Evolutionary conservation across 805 yeast genomes (phyloP), one percentile per base, ranked within the genome.

Genomic region (Saccharomycopsis oosterbeekiorum): DNA sequence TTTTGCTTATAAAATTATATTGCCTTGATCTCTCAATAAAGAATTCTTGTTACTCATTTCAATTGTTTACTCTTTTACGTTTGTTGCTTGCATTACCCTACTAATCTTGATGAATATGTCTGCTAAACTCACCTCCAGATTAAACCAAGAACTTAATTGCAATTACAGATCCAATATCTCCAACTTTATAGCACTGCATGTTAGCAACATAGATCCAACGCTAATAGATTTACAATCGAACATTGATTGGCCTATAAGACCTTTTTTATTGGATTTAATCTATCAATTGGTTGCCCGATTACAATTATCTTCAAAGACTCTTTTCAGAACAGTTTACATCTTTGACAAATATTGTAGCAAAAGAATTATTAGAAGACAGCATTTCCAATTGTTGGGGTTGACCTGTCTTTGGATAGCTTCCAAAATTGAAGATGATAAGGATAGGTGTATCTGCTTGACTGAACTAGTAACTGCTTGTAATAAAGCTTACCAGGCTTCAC

Each of bases 151-250:
- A 17, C 19, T 56, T 17, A 41, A 29, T 21, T n/a, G 40, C 36
- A 29, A 40, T 12, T 63, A 63, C 59, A 43, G 55, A 36, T 9
- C 17, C 12, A 63, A 58, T 15, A 63, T 63, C 21, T 26, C 42
- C 40, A 43, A 54, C 9, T 59, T 58, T 29, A 47, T 26, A 21
- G 11, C 53, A 47, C 53, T 21, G 53, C 17, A 54, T 55, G 53
- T n/a, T 12, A 50, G 42, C 34, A 51, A 24, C 21, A 57, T 63
- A 64, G 73, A 79, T 71, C 70, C 83, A 65, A 67, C 80, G 70
- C 81, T 89, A 81, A 86, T 90, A 65, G 90, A 85, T 65, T 80
- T 85, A 61, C 98, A 92, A 72, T 97, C 97, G 1, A 96, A 90
- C 70, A 78, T 92, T 57, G 82, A 84, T 58, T 84, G 92, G 84